Percentiles rank a stretch among this genome's conserved stretches.
phyloP scores from a whole-genome alignment of 2,329 filamentous ascomycete genomes.

The Alternaria burnsii region DNA sequence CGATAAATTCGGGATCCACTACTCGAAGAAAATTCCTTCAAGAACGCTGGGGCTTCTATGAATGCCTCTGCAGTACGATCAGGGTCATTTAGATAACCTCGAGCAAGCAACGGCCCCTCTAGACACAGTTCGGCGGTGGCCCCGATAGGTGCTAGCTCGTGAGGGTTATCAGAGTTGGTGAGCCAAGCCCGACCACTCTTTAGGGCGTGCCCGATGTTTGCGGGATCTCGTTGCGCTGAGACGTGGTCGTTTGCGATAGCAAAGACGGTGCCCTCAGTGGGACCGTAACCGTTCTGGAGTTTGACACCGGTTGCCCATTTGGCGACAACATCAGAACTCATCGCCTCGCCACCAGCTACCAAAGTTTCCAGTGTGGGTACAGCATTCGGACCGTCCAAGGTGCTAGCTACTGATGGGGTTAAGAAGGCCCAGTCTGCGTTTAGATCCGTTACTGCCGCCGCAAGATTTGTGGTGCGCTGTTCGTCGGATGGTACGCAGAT shows the following conservation, averaged over 20 bases:
- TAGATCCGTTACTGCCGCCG: slow-evolving; percentile 44
- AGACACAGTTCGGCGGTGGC: slow-evolving; percentile 43
- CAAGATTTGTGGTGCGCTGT: slow-evolving; percentile 56
- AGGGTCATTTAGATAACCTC: slow-evolving; percentile 43
- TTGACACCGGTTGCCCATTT: slow-evolving; percentile 37
- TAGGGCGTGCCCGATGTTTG: slow-evolving; percentile 37
- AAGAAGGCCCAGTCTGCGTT: slow-evolving; percentile 45
- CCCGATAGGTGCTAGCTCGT: slow-evolving; percentile 43
- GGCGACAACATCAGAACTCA: slow-evolving; percentile 37
- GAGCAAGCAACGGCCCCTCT: slow-evolving; percentile 42
- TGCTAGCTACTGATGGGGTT: slow-evolving; percentile 49
- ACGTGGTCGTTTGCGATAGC: slow-evolving; percentile 38
- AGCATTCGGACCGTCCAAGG: slow-evolving; percentile 38
- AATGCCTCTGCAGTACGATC: slow-evolving; percentile 39
- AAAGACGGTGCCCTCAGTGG: slow-evolving; percentile 41
- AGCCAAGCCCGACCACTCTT: slow-evolving; percentile 41
- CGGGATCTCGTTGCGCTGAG: slow-evolving; percentile 27
- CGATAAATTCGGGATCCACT: slow-evolving; percentile 36
- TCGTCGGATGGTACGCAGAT: slow-evolving; percentile 49
- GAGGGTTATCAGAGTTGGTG: slow-evolving; percentile 32
- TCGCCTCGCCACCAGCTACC: slow-evolving; percentile 39
- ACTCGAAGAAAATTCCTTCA: slow-evolving; percentile 24
- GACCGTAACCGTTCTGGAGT: slow-evolving; percentile 42
- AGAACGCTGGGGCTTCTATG: slow-evolving; percentile 34
- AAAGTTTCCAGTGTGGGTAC: slow-evolving; percentile 53